phyloP scores from a whole-genome alignment of 1,139 yeast species.

The Yamadazyma dendronema region DNA sequence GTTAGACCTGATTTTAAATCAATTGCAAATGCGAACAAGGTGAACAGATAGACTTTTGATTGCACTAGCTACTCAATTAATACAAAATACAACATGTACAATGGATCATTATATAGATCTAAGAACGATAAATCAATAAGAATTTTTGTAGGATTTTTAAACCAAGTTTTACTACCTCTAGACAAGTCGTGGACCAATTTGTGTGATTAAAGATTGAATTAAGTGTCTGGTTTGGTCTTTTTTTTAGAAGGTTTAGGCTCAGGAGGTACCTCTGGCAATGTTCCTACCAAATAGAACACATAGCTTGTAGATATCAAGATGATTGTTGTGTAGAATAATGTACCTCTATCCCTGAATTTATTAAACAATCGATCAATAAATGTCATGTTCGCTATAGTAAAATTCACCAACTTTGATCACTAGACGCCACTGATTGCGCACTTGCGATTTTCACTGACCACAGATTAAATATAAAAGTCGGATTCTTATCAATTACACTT shows the following conservation, averaged over 20 bases:
- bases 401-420: too few species aligned
- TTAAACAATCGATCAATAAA: slow-evolving; percentile 28
- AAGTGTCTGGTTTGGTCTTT: neutral
- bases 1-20: too few species aligned
- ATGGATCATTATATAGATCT: too few species aligned
- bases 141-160: neutral
- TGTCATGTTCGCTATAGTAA: too few species aligned
- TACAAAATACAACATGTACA: too few species aligned
- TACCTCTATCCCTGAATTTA: slow-evolving; percentile 33
- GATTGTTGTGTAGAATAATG: slow-evolving; percentile 34
- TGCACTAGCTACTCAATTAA: too few species aligned
- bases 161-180: neutral
- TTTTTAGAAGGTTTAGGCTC: too few species aligned
- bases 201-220: too few species aligned
- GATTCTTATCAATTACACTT: neutral
- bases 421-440: neutral
- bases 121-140: too few species aligned
- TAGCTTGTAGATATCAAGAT: slow-evolving; percentile 34
- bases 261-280: slow-evolving; percentile 23
- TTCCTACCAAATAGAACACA: slow-evolving; percentile 32
- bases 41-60: too few species aligned
- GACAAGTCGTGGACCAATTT: neutral
- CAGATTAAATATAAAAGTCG: neutral
- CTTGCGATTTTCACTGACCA: neutral
- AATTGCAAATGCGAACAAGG: too few species aligned